Base-by-base conservation (phyloP, 129 eudicot species). In the Rutidosis leptorrhynchoides region DNA sequence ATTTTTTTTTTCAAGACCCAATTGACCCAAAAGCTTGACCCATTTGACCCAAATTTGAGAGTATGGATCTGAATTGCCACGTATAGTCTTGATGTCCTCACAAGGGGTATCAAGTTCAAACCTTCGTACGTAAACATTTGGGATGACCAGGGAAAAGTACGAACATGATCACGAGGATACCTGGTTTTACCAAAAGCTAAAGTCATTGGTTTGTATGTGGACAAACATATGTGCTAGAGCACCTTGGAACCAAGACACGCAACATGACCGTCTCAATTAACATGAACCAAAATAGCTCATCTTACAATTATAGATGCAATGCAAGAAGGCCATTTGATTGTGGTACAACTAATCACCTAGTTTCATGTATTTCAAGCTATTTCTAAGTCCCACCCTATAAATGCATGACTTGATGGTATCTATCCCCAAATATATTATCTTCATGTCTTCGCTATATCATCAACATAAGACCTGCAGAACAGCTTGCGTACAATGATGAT, bases 401-500 rank as follows among this genome's bases (percentile, higher is more conserved):
- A 58, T 21, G 29, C 59, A 20, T 54, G 59, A 54, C 29, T 22
- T n/a, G n/a, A n/a, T n/a, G n/a, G n/a, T n/a, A n/a, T n/a, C n/a
- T n/a, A n/a, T n/a, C n/a, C n/a, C n/a, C n/a, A n/a, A n/a, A n/a
- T n/a, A n/a, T n/a, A n/a, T n/a, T n/a, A n/a, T n/a, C n/a, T n/a
- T n/a, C n/a, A n/a, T n/a, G n/a, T n/a, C n/a, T n/a, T n/a, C n/a
- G n/a, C n/a, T n/a, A n/a, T n/a, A n/a, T n/a, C n/a, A n/a, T 20
- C 49, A 48, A 27, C 59, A 65, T 65, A 48, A 45, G 70, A 28
- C 59, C 26, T 16, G 58, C n/a, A 16, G 25, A 48, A 12, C n/a
- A 40, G 46, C 16, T 40, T n/a, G n/a, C n/a, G n/a, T n/a, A 40
- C 46, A 40, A 40, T 12, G 46, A 40, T 6, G 20, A 7, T 25